A percentile compares a stretch with the other conserved stretches of the same genome.
Conservation (phyloP, 164 flowering plant species). For the Nelumbo lutea region DNA sequence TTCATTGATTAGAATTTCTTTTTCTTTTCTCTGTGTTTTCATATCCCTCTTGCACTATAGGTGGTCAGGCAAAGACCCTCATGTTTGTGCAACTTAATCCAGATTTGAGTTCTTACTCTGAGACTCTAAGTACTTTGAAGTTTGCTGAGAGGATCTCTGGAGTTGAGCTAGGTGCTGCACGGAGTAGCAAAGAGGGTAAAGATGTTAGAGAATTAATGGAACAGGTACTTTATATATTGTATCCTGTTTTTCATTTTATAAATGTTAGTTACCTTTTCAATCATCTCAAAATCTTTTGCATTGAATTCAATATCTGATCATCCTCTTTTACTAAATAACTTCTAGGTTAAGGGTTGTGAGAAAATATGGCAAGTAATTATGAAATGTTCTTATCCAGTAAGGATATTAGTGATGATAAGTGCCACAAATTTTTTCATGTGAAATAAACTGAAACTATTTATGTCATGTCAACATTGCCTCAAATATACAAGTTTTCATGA, state of each 20-base stretch:
- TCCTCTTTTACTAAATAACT: too few species aligned
- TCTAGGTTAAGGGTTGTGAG: too few species aligned
- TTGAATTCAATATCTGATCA: too few species aligned
- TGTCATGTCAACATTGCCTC: too few species aligned
- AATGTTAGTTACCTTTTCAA: too few species aligned
- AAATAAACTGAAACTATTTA: too few species aligned
- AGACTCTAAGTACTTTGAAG: conserved; percentile 72
- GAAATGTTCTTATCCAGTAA: too few species aligned
- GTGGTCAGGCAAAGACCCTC: conserved; percentile 84
- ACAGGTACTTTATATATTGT: conserved; percentile 33
- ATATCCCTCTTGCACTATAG: conserved; percentile 20
- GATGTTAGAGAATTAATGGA: conserved; percentile 72
- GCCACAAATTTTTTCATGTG: too few species aligned
- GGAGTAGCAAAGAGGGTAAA: conserved; percentile 64
- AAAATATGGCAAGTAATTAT: too few species aligned
- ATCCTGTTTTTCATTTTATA: background rate
- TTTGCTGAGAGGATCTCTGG: conserved; percentile 89
- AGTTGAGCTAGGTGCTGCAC: conserved; percentile 81
- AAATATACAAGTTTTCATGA: too few species aligned
- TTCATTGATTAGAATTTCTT: background rate
- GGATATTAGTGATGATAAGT: too few species aligned
- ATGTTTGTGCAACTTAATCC: conserved; percentile 92
- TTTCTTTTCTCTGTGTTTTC: background rate
- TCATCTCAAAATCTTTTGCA: too few species aligned
- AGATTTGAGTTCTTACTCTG: conserved; percentile 53